Percentiles rank a stretch among this genome's conserved stretches.
Conservation (phyloP, 2,329 filamentous ascomycete species). For the Ascochyta viciae-villosae region DNA sequence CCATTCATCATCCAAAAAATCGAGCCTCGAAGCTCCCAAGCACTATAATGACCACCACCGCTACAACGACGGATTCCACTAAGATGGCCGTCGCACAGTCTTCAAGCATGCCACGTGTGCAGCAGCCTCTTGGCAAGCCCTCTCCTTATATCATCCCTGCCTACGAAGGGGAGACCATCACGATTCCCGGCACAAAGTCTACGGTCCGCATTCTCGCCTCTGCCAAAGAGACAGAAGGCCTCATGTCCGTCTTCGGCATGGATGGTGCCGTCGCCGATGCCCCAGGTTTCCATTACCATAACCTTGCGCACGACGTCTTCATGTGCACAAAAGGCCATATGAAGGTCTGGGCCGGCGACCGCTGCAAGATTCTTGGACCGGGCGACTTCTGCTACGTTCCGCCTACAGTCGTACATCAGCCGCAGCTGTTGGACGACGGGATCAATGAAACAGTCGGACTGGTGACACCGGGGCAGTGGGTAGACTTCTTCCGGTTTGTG, state of each 20-base stretch:
- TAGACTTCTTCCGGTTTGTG: slow-evolving; percentile 32
- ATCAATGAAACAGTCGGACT: slow-evolving; percentile 27
- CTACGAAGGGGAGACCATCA: slow-evolving; percentile 24
- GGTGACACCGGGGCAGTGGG: slow-evolving; percentile 30
- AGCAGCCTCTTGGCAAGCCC: slow-evolving; percentile 17
- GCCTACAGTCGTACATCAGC: slow-evolving; percentile 27
- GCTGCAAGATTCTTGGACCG: slow-evolving; percentile 25
- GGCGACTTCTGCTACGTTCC: slow-evolving; percentile 32
- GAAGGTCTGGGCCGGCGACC: slow-evolving; percentile 27
- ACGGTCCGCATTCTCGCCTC: slow-evolving; percentile 27
- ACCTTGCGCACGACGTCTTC: slow-evolving; percentile 30
- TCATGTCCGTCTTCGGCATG: slow-evolving; percentile 27
- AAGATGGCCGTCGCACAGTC: slow-evolving; percentile 7
- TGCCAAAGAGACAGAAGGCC: slow-evolving; percentile 23
- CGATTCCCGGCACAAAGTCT: slow-evolving; percentile 26
- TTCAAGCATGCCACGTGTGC: slow-evolving; percentile 15
- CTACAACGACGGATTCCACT: not conserved
- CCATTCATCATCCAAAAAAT: too few species aligned
- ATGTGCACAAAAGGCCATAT: slow-evolving; percentile 29
- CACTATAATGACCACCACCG: slow-evolving; percentile 1
- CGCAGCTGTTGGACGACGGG: slow-evolving; percentile 21
- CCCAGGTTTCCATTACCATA: slow-evolving; percentile 31
- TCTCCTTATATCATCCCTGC: slow-evolving; percentile 26
- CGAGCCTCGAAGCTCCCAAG: not conserved
- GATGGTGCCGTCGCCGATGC: slow-evolving; percentile 27